Percentiles rank a stretch among this genome's conserved stretches.
phyloP scores from a whole-genome alignment of 768 basidiomycete species.

The Phallus indusiatus region DNA sequence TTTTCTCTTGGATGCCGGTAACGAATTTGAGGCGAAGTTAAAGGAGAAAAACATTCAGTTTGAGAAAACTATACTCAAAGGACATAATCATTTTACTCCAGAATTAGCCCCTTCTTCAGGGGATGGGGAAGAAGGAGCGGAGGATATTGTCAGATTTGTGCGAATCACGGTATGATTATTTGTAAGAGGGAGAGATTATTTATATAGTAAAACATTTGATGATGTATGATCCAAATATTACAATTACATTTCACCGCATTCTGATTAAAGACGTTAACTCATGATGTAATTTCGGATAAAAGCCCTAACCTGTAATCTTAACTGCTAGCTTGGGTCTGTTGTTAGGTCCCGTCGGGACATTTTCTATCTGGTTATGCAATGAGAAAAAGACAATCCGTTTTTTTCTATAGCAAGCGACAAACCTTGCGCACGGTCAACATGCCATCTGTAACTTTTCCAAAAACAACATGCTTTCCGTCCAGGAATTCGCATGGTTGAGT shows the following conservation, averaged over 20 bases:
- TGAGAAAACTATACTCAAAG: slow-evolving; percentile 30
- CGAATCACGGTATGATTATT: slow-evolving; percentile 9
- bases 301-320: slow-evolving; percentile 67
- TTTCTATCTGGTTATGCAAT: slow-evolving; percentile 62
- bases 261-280: slow-evolving; percentile 12
- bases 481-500: slow-evolving; percentile 92
- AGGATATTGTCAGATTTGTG: slow-evolving; percentile 32
- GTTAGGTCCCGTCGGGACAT: slow-evolving; percentile 85
- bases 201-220: not conserved
- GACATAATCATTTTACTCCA: slow-evolving; percentile 58
- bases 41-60: slow-evolving; percentile 22
- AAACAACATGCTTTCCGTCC: slow-evolving; percentile 91
- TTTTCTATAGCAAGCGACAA: not conserved
- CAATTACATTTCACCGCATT: slow-evolving; percentile 32
- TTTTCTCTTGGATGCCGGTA: slow-evolving; percentile 27
- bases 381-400: slow-evolving; percentile 6
- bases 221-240: slow-evolving; percentile 5
- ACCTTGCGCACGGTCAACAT: slow-evolving; percentile 87
- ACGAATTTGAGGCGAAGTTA: slow-evolving; percentile 31
- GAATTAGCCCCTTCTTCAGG: slow-evolving; percentile 42
- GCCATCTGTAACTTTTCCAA: slow-evolving; percentile 83
- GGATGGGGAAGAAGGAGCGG: slow-evolving; percentile 54
- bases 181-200: not conserved
- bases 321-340: slow-evolving; percentile 84
- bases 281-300: not conserved